A percentile compares a stretch with the other conserved stretches of the same genome.
These are phyloP conservation scores for Crithidia acanthocephali DNA, from an alignment of 208 protist genomes.

Conservation along the genomic window DNA sequence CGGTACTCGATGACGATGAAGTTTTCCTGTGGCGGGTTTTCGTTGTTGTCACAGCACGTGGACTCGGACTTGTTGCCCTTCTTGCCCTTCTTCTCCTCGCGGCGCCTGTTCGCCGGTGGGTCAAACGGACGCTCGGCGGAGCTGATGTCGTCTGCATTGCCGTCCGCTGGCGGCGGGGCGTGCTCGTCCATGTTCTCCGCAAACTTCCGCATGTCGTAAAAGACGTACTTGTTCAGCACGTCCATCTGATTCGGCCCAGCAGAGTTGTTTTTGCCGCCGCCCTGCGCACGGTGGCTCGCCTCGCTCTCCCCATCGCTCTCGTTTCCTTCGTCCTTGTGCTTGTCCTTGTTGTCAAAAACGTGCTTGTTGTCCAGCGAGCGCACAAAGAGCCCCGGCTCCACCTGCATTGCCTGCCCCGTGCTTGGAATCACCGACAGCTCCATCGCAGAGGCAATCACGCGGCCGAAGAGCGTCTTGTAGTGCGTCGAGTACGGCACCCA, in stretches of 20 bases:
- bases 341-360: constrained; percentile 2
- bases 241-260: constrained; percentile 7
- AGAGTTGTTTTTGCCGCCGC: not conserved
- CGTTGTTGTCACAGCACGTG: constrained; percentile 12
- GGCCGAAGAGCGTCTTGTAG: constrained; percentile 34
- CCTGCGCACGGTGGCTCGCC: not conserved
- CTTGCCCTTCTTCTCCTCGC: not conserved
- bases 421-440: constrained; percentile 45
- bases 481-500: constrained; percentile 32
- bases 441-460: constrained; percentile 35
- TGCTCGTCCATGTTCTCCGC: constrained; percentile 29
- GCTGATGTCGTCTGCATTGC: constrained; percentile 18
- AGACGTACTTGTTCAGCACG: constrained; percentile 28
- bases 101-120: not conserved
- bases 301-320: constrained; percentile 12
- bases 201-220: constrained; percentile 37
- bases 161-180: constrained; percentile 5
- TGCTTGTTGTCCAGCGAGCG: constrained; percentile 21
- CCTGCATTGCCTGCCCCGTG: constrained; percentile 55
- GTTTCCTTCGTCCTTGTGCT: constrained; percentile 3
- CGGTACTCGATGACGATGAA: constrained; percentile 43
- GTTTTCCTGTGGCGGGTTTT: constrained; percentile 12
- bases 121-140: constrained; percentile 31
- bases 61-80: constrained; percentile 25
- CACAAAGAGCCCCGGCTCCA: constrained; percentile 82